A percentile compares a stretch with the other conserved stretches of the same genome.
phyloP scores from a whole-genome alignment of 2,329 filamentous ascomycete genomes.

The Aspergillus viridinutans region DNA sequence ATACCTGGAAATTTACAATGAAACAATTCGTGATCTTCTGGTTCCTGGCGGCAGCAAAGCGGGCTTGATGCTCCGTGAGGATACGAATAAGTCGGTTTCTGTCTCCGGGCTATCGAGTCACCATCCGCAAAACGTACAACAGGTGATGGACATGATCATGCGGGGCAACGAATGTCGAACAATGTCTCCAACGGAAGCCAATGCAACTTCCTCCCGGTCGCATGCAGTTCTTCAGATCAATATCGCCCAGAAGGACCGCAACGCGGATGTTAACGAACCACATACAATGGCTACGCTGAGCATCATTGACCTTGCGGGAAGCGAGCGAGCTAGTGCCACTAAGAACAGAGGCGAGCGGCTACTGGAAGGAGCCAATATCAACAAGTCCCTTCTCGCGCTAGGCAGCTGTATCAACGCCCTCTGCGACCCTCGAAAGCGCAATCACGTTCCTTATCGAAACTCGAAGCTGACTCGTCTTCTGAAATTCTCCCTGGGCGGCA shows the following conservation, averaged over 20 bases:
- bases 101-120: slow-evolving; percentile 89
- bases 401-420: slow-evolving; percentile 98
- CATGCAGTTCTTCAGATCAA: slow-evolving; percentile 98
- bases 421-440: slow-evolving; percentile 84
- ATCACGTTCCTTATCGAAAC: slow-evolving; percentile 95
- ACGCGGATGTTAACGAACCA: slow-evolving; percentile 86
- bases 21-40: slow-evolving; percentile 92
- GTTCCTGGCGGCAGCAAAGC: slow-evolving; percentile 79
- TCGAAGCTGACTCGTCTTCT: slow-evolving; percentile 92
- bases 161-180: slow-evolving; percentile 90
- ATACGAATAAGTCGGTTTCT: slow-evolving; percentile 87
- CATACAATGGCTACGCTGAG: slow-evolving; percentile 98
- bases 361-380: slow-evolving; percentile 96
- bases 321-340: slow-evolving; percentile 90
- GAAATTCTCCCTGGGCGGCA: slow-evolving; percentile 95
- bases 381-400: slow-evolving; percentile 91
- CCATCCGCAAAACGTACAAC: slow-evolving; percentile 81
- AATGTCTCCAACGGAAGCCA: slow-evolving; percentile 94
- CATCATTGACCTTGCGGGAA: slow-evolving; percentile 95
- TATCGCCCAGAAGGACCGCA: slow-evolving; percentile 86
- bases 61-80: slow-evolving; percentile 87
- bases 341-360: slow-evolving; percentile 92
- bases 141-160: slow-evolving; percentile 99
- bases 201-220: slow-evolving; percentile 93
- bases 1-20: slow-evolving; percentile 98